Percentiles rank a stretch among this genome's conserved stretches.
These are phyloP conservation scores for Lenwebbia sp. DNA, from an alignment of 345 rosid species.

Conservation along the genomic window DNA sequence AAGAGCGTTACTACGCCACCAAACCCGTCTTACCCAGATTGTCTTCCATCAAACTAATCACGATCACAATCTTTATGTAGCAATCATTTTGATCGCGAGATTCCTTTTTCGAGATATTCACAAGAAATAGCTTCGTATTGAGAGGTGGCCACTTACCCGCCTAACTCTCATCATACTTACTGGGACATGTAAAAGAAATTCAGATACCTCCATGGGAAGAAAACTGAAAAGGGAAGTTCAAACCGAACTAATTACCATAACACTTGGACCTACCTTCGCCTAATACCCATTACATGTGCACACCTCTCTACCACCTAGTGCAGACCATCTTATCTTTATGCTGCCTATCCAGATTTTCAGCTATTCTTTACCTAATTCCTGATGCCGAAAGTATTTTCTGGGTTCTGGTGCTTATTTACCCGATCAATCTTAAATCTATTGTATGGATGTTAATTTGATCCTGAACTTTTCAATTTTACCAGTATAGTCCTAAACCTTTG, in stretches of 20 bases:
- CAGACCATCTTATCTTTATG: too few species aligned
- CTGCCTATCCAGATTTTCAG: too few species aligned
- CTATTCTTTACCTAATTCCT: too few species aligned
- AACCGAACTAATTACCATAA: not conserved
- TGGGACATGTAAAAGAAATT: not conserved
- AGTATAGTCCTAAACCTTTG: rapidly evolving
- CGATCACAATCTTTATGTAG: not conserved
- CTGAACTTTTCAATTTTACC: not conserved
- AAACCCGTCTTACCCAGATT: not conserved
- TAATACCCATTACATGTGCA: too few species aligned
- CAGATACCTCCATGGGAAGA: not conserved
- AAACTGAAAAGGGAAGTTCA: not conserved
- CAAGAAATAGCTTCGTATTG: not conserved
- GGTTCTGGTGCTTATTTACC: too few species aligned
- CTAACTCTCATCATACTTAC: not conserved
- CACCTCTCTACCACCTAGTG: too few species aligned
- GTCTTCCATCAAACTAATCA: not conserved
- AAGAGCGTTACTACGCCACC: not conserved
- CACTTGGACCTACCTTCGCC: too few species aligned
- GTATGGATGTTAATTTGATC: too few species aligned
- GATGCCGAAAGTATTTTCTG: too few species aligned
- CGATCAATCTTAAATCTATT: too few species aligned
- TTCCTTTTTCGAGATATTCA: not conserved
- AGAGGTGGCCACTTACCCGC: not conserved
- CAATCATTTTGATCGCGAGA: not conserved